Evolutionary conservation across 345 rosid genomes (phyloP), one percentile per base, ranked within the genome.

Genomic region (Hibiscus syriacus): DNA sequence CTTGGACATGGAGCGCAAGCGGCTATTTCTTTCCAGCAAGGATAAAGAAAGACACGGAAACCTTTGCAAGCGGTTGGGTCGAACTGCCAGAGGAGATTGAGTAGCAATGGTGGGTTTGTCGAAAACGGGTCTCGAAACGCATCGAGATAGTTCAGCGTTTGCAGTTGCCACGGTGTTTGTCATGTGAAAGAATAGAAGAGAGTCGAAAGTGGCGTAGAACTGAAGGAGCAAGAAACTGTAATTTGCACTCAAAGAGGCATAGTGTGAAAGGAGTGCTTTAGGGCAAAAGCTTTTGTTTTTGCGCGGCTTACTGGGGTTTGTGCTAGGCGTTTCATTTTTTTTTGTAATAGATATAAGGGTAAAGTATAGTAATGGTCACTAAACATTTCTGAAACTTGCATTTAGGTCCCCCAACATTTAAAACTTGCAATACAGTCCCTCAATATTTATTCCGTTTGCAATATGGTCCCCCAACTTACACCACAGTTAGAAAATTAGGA

Each of bases 1-100:
- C 61, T 76, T 72, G 3, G 80, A 73, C 73, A 79, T 48, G 0
- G 85, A 74, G 20, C 68, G 49, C 13, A 66, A 30, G 26, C 41
- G 53, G 52, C 34, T 26, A 49, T 26, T 58, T 53, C 67, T 27
- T 63, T 36, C 30, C 6, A 3, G 20, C 9, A 14, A 7, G 29
- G 43, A 63, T 23, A 50, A 16, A 61, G 68, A 38, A 22, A 53
- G 68, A 17, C 11, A 34, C 34, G 50, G 53, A 38, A 8, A 29
- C 12, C 50, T 25, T 29, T 19, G 14, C 20, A 39, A 41, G 61
- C 63, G 45, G 50, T 23, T 2, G 32, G 48, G 4, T 66, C 59
- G 39, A 6, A 41, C 2, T 16, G 9, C 25, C 6, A 12, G 6
- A 54, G 67, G 14, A 69, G 38, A 32, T 14, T 48, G 67, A 26